Base-by-base conservation (phyloP, 331 rosid species). In the Acacia pycnantha region DNA sequence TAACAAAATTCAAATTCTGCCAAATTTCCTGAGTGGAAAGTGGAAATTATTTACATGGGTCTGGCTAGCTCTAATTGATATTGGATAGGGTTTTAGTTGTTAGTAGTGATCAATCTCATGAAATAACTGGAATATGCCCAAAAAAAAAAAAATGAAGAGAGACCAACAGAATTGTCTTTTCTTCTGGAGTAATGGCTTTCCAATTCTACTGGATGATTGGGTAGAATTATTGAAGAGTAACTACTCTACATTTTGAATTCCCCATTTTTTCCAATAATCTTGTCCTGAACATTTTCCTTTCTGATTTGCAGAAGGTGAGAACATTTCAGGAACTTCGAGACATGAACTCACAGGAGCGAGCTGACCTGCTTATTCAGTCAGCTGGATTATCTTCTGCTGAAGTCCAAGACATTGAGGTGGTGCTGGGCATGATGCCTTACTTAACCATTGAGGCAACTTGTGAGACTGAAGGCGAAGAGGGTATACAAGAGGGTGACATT, bases 381-480 rank as follows among this genome's bases (percentile, higher is more conserved):
- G 97, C 91, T 70, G 93, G 98, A 41, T 88, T 96, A 85, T 89
- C 94, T 21, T 68, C 94, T 48, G 79, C 86, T 31, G 91, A 92
- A 82, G 90, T 96, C 54, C 90, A 92, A 79, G 99, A 96, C 84
- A 86, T 96, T 88, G 99, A 96, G 80, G 64, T 72, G 80, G 94
- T 94, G 58, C 86, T 94, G 70, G 95, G 84, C 81, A 91, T 89
- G 87, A 92, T 96, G 97, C 99, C 99, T 56, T 88, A 93, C 40
- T 76, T 96, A 85, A 88, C 97, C 77, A 79, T 90, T 33, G 93
- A 91, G 2, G 88, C 86, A 61, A 82, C 89, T 48, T 92, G 97
- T 73, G 97, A 94, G 92, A 96, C 98, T 51, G 99, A 96, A 88
- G 99, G 99, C 4, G 97, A 95, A 92, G 97, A 95, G 86, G 97